Conservation (phyloP, 2,329 filamentous ascomycete genomes). For the Rutstroemia sp. region DNA sequence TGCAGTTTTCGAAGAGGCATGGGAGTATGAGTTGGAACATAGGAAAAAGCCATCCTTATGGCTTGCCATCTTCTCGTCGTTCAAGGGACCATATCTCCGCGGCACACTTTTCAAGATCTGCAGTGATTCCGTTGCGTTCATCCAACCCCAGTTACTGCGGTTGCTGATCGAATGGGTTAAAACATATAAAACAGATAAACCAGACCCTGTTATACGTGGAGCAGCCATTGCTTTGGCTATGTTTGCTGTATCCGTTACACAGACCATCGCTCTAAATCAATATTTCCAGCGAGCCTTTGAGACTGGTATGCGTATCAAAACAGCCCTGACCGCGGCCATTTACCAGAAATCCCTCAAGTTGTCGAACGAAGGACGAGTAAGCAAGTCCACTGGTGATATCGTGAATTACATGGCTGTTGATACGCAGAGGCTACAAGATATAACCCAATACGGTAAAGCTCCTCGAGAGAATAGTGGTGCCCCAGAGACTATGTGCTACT, state of each 20-base stretch:
- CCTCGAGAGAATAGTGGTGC: no score
- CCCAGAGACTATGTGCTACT: no score
- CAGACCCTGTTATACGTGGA: constrained; percentile 75
- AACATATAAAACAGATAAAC: constrained; percentile 59
- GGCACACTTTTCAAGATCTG: constrained; percentile 82
- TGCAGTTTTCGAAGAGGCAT: constrained; percentile 62
- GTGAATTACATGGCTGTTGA: constrained; percentile 99
- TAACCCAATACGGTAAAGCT: constrained; percentile 68
- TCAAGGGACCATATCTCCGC: constrained; percentile 74
- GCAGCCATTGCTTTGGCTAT: constrained; percentile 84
- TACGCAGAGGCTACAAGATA: constrained; percentile 86
- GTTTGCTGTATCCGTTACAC: constrained; percentile 79
- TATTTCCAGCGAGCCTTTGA: constrained; percentile 96
- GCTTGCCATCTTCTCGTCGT: constrained; percentile 76
- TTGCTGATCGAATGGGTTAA: constrained; percentile 76
- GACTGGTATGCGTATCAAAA: constrained; percentile 94
- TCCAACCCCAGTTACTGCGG: constrained; percentile 84
- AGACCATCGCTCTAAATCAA: constrained; percentile 89
- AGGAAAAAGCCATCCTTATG: constrained; percentile 72
- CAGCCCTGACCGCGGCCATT: constrained; percentile 80
- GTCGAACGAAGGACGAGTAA: constrained; percentile 83
- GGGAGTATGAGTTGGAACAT: constrained; percentile 67
- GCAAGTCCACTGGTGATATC: constrained; percentile 93
- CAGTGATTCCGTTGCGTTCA: constrained; percentile 79
- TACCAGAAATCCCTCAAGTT: constrained; percentile 86